Evolutionary conservation across 352 stramenopile genomes (phyloP).

Genomic region (Globisporangium uncinulatum): DNA sequence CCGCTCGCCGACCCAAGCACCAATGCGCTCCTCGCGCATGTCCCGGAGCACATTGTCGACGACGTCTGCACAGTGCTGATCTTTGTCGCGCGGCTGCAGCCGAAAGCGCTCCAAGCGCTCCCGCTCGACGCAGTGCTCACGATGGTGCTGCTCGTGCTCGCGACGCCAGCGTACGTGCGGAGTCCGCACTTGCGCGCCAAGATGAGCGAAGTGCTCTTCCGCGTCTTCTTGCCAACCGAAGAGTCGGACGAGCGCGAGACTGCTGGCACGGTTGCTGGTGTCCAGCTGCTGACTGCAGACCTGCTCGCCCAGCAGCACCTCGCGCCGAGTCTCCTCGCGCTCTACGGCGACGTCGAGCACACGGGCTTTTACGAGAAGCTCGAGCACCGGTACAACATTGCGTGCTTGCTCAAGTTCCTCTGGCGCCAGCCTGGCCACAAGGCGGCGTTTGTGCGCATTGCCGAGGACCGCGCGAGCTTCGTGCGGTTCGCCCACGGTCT

Average conservation of each 20-base stretch:
- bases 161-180: conserved; percentile 77
- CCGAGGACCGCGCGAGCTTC: conserved; percentile 90
- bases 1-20: conserved; percentile 19
- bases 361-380: conserved; percentile 99
- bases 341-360: conserved; percentile 98
- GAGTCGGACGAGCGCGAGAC: conserved; percentile 76
- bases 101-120: conserved; percentile 78
- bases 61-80: conserved; percentile 92
- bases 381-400: conserved; percentile 95
- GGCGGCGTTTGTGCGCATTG: conserved; percentile 91
- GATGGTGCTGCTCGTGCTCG: conserved; percentile 91
- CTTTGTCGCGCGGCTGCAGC: conserved; percentile 85
- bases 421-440: conserved; percentile 95
- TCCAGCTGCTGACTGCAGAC: conserved; percentile 63
- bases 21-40: conserved; percentile 52
- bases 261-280: conserved; percentile 32
- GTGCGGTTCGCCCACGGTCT: conserved; percentile 98
- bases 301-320: conserved; percentile 79
- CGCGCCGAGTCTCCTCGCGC: conserved; percentile 92
- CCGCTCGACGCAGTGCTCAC: conserved; percentile 87
- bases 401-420: conserved; percentile 95
- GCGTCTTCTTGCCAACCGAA: conserved; percentile 92
- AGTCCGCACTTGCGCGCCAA: conserved; percentile 94
- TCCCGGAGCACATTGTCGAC: conserved; percentile 95
- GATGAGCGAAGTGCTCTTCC: conserved; percentile 95